Evolutionary conservation across 805 yeast genomes (phyloP).

Genomic region (Zygosaccharomyces gambellarensis): DNA sequence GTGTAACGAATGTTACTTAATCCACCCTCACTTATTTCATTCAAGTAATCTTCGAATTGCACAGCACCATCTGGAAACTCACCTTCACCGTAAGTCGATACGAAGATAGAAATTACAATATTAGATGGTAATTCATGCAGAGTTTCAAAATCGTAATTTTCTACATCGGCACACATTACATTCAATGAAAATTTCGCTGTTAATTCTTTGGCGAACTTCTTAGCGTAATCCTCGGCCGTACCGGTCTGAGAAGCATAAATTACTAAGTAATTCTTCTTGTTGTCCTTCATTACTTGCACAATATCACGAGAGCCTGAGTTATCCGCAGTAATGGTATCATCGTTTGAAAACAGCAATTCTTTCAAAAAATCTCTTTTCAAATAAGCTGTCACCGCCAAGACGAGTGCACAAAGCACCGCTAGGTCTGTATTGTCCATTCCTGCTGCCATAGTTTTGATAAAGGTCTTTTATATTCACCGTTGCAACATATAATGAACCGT

Average conservation of each 20-base stretch:
- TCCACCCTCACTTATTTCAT: constrained; percentile 47
- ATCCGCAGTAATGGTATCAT: constrained; percentile 36
- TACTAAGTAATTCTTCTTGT: constrained; percentile 70
- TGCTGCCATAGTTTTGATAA: constrained; percentile 39
- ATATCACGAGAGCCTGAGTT: constrained; percentile 51
- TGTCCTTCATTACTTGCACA: constrained; percentile 49
- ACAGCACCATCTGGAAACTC: constrained; percentile 96
- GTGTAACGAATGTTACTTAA: constrained; percentile 57
- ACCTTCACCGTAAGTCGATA: constrained; percentile 97
- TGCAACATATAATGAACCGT: background rate
- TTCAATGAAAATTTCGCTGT: constrained; percentile 74
- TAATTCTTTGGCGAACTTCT: constrained; percentile 84
- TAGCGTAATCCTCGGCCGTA: constrained; percentile 95
- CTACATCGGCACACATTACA: constrained; percentile 82
- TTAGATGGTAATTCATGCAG: constrained; percentile 58
- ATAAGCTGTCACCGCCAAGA: constrained; percentile 61
- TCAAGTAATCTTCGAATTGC: constrained; percentile 66
- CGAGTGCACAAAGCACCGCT: constrained; percentile 59
- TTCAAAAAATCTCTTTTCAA: constrained; percentile 58
- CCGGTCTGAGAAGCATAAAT: constrained; percentile 97
- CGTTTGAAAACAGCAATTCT: constrained; percentile 30
- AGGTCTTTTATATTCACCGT: background rate
- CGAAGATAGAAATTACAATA: constrained; percentile 63
- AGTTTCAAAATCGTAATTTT: constrained; percentile 79
- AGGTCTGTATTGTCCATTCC: constrained; percentile 66